These are phyloP conservation scores for Populus simonii DNA, from an alignment of 345 rosid species.

Conservation along the genomic window DNA sequence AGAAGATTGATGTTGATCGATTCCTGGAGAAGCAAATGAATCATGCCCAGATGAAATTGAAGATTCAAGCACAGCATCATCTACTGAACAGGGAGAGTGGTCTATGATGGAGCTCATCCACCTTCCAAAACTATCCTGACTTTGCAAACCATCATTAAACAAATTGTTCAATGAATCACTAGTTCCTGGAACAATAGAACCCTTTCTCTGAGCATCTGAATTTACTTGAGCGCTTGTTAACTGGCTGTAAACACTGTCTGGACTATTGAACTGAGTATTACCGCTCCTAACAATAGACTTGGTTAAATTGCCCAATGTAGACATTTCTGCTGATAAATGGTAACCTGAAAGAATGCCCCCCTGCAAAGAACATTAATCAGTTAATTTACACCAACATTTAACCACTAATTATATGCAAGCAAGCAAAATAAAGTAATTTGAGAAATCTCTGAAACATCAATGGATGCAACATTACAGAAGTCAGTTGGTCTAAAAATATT, in stretches of 20 bases:
- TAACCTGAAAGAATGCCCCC: slow-evolving; percentile 22
- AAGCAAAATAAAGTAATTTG: neutral
- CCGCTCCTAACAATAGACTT: slow-evolving; percentile 26
- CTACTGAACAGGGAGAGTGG: slow-evolving; percentile 48
- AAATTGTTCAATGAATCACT: slow-evolving; percentile 45
- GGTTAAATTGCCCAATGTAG: slow-evolving; percentile 23
- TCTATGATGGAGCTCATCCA: slow-evolving; percentile 65
- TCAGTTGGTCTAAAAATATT: neutral
- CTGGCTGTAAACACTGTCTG: slow-evolving; percentile 32
- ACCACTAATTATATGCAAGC: neutral
- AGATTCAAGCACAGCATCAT: slow-evolving; percentile 44
- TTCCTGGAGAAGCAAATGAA: slow-evolving; percentile 39
- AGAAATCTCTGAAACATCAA: neutral
- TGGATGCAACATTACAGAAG: neutral
- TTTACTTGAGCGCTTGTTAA: slow-evolving; percentile 30
- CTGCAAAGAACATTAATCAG: slow-evolving; percentile 39
- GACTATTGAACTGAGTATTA: slow-evolving; percentile 24
- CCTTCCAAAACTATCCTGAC: slow-evolving; percentile 81
- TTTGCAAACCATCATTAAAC: slow-evolving; percentile 54
- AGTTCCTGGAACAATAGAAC: slow-evolving; percentile 24
- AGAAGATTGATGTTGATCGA: slow-evolving; percentile 34
- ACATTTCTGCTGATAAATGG: slow-evolving; percentile 24
- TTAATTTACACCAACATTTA: neutral
- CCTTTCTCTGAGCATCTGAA: slow-evolving; percentile 35
- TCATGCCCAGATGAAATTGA: slow-evolving; percentile 42